Evolutionary conservation across 2,329 filamentous ascomycete species (phyloP), one percentile per base, ranked within the genome.

Genomic region (Penicillium aurantiogriseum): DNA sequence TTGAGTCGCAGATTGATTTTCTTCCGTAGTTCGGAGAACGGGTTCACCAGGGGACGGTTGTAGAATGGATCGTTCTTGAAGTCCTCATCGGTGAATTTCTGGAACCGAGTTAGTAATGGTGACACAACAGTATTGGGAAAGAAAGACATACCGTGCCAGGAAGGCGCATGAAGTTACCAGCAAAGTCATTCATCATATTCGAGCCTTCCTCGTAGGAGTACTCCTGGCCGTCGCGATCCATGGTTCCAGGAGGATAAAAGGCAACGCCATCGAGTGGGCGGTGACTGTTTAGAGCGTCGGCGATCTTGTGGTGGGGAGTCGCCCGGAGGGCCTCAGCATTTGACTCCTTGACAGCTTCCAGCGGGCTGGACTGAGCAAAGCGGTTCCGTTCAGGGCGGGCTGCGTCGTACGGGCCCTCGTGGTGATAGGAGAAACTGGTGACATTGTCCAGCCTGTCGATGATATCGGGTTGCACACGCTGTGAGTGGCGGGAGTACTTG

Each of bases 401-500:
- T 10, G 92, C 91, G 71, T 97, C 93, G 66, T 90, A 97, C 0
- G 93, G 93, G 0, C 93, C 92, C 62, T 88, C 90, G 68, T 97
- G 93, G 73, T 97, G 93, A 74, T 96, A 96, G 2, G 82, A 76
- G 19, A 81, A 82, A 50, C 84, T 83, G n/a, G 83, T 74, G 3
- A 82, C 78, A 52, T 79, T 81, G 70, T 96, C 93, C 1, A 97
- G 84, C 5, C 80, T 79, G 72, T 97, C 93, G 67, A 97, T 94
- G 9, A 82, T 80, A 72, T 97, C 92, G 2, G 90, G 83, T 45
- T 83, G 83, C 27, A 87, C 84, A 17, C 71, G 61, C 27, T 62
- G 61, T 9, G 70, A 71, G 38, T 66, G 52, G 0, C 63, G 67
- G 2, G 63, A 59, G 53, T 60, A 63, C 38, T 57, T 57, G 9